These are phyloP conservation scores for Begonia masoniana DNA, from an alignment of 306 rosid genomes.

Conservation along the genomic window DNA sequence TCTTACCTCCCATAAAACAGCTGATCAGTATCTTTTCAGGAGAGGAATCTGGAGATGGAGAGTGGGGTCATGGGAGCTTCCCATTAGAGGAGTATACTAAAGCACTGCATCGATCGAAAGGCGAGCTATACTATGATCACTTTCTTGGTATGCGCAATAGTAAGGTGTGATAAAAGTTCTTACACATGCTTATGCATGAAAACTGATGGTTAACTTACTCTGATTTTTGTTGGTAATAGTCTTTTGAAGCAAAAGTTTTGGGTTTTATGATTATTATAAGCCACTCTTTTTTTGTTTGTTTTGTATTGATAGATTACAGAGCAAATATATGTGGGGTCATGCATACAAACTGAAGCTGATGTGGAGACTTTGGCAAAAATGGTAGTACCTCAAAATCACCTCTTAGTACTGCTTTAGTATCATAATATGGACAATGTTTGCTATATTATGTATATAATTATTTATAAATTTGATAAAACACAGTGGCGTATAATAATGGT, in stretches of 20 bases:
- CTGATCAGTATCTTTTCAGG: constrained; percentile 54
- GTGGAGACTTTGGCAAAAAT: constrained; percentile 54
- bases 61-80: constrained; percentile 86
- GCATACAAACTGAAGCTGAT: constrained; percentile 75
- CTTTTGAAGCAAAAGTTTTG: background rate
- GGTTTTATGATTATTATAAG: background rate
- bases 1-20: constrained; percentile 26
- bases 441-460: no score
- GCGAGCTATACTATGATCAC: constrained; percentile 72
- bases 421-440: no score
- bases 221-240: background rate
- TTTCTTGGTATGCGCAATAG: constrained; percentile 79
- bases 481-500: no score
- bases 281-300: background rate
- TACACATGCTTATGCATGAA: background rate
- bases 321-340: constrained; percentile 85
- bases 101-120: constrained; percentile 79
- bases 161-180: constrained; percentile 39
- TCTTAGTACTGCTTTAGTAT: no score
- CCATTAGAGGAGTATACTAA: constrained; percentile 72
- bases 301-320: constrained; percentile 56
- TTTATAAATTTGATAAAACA: no score
- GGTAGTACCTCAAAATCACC: constrained; percentile 18
- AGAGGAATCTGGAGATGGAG: constrained; percentile 72
- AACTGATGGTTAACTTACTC: background rate